These are phyloP conservation scores for Calonectria pseudoturangicola DNA, from an alignment of 2,329 filamentous ascomycete genomes.

Conservation along the genomic window DNA sequence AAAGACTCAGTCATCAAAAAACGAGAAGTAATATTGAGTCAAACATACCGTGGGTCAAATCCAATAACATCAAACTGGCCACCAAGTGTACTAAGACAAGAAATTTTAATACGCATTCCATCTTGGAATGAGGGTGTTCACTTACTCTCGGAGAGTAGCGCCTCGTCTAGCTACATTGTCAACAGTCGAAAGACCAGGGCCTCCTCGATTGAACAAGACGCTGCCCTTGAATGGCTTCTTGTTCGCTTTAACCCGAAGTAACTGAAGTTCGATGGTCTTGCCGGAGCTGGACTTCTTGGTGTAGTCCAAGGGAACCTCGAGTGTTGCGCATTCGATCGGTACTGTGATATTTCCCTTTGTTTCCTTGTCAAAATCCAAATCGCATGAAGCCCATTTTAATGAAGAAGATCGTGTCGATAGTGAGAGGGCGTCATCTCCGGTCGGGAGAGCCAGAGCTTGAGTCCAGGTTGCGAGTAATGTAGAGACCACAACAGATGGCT, in stretches of 20 bases:
- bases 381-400: constrained; percentile 30
- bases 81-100: constrained; percentile 31
- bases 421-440: no score
- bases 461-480: background rate
- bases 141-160: constrained; percentile 27
- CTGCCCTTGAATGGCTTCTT: constrained; percentile 58
- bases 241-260: constrained; percentile 57
- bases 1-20: background rate
- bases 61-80: constrained; percentile 43
- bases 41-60: constrained; percentile 48
- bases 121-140: background rate
- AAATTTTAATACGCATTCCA: background rate
- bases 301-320: constrained; percentile 65
- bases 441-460: background rate
- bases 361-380: constrained; percentile 9
- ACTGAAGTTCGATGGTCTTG: constrained; percentile 56
- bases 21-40: accelerated
- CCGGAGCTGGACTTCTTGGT: constrained; percentile 50
- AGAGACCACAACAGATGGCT: background rate
- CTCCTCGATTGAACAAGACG: constrained; percentile 64
- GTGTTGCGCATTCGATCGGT: constrained; percentile 57
- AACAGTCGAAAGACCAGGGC: constrained; percentile 54
- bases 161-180: constrained; percentile 23
- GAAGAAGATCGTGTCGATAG: background rate
- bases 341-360: constrained; percentile 6